Conservation (phyloP, 164 flowering plant species). For the Kingdonia uniflora region DNA sequence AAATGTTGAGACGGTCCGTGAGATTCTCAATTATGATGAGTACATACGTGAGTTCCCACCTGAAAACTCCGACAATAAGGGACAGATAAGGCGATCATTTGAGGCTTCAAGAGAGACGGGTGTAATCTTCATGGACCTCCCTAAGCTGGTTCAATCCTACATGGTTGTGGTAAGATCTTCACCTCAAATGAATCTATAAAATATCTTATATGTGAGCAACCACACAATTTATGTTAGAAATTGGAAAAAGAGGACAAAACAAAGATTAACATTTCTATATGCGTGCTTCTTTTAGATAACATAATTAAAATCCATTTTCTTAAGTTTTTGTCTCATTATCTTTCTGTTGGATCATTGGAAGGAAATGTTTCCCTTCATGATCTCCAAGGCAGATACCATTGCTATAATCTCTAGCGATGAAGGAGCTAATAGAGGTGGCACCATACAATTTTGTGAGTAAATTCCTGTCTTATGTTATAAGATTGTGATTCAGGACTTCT, state of each 20-base stretch:
- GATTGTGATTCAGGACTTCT: background rate
- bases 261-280: no score
- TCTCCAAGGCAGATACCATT: slow-evolving; percentile 86
- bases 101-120: slow-evolving; percentile 92
- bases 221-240: no score
- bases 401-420: slow-evolving; percentile 70
- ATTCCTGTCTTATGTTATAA: background rate
- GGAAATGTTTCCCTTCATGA: slow-evolving; percentile 88
- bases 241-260: no score
- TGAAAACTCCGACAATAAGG: slow-evolving; percentile 18
- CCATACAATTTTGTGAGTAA: slow-evolving; percentile 69
- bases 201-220: no score
- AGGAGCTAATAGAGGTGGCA: slow-evolving; percentile 54
- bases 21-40: slow-evolving; percentile 94
- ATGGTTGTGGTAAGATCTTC: slow-evolving; percentile 65
- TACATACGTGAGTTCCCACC: slow-evolving; percentile 48
- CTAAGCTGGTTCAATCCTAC: slow-evolving; percentile 64
- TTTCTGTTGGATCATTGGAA: slow-evolving; percentile 77
- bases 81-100: slow-evolving; percentile 40
- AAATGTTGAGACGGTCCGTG: slow-evolving; percentile 90
- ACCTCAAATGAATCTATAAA: no score
- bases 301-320: no score
- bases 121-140: slow-evolving; percentile 68
- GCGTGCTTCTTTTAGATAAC: no score
- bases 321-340: no score